Base-by-base conservation (phyloP, 176 grass and related monocot species). In the Rhipidocladum racemiflorum region DNA sequence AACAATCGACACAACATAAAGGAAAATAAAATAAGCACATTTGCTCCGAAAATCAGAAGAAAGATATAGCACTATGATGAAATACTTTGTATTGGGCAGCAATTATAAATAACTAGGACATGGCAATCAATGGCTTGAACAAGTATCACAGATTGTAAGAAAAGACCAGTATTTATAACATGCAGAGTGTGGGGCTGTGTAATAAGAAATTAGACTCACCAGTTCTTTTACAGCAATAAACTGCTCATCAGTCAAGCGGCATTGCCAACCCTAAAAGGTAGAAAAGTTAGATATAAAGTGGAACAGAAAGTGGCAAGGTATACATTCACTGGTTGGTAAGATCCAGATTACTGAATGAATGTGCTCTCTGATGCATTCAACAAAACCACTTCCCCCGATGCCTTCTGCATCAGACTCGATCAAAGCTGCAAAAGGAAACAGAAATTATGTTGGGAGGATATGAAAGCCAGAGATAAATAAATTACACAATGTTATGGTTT, bases 361-460 rank as follows among this genome's bases (percentile, higher is more conserved):
- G 81, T 99, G 96, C 75, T 99, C 96, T 84, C 96, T 93, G 76
- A 99, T 99, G 72, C 96, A 99, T 89, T 99, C 96, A 82, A 99
- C 96, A 88, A 99, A 99, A 39, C 96, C 96, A 94, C 96, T 99
- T 34, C 96, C 96, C 61, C 96, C 96, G 5, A 99, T 99, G 60
- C 96, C 96, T 89, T 99, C 96, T 76, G 96, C 96, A 75, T 99
- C 96, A 87, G 96, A 99, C 82, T 99, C 96, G 15, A 99, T 99
- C 78, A 99, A 84, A 85, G 96, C 96, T 99, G 92, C 79, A 88
- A 70, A 88, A 79, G 27, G 45, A 86, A 57, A 87, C 9, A 81
- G 9, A 84, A 81, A 66, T 62, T 68, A 74, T 56, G 42, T 85
- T 67, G 28, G 70, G 79, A 65, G 59, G 18, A 74, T 59, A 81